phyloP scores from a whole-genome alignment of 2,329 filamentous ascomycete genomes.

The Epichloe typhina region DNA sequence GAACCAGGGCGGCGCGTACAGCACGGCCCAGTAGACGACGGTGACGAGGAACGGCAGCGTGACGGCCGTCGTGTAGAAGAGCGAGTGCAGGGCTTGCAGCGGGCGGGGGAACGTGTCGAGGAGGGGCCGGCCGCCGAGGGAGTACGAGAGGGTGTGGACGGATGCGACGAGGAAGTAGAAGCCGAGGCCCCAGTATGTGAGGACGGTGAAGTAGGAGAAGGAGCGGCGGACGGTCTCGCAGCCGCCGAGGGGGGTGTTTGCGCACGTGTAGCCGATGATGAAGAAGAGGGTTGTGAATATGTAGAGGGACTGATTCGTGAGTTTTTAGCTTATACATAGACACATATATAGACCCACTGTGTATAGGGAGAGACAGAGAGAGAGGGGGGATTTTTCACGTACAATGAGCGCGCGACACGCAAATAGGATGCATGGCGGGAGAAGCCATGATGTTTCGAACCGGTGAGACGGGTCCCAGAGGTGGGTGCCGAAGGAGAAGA shows the following conservation, averaged over 20 bases:
- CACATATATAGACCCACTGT: no score
- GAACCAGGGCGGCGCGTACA: conserved; percentile 43
- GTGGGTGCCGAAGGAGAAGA: no score
- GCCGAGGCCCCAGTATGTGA: conserved; percentile 70
- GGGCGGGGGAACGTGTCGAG: conserved; percentile 48
- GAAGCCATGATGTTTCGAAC: no score
- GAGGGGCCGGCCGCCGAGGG: conserved; percentile 36
- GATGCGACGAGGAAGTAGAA: conserved; percentile 64
- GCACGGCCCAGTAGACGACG: conserved; percentile 54
- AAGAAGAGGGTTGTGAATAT: conserved; percentile 56
- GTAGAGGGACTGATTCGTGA: conserved; percentile 42
- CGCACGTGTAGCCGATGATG: conserved; percentile 52
- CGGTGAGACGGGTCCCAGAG: no score
- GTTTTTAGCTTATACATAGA: no score
- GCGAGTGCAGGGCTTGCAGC: conserved; percentile 50
- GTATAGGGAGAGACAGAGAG: no score
- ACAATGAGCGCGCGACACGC: no score
- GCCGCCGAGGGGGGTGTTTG: conserved; percentile 30
- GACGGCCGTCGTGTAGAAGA: conserved; percentile 50
- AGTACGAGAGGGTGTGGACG: conserved; percentile 57
- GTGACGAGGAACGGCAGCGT: conserved; percentile 57
- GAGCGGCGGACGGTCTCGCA: conserved; percentile 34
- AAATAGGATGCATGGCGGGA: no score
- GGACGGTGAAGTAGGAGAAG: conserved; percentile 73
- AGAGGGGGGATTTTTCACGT: no score